Percentiles rank a stretch among this genome's conserved stretches.
Conservation (phyloP, 2,329 filamentous ascomycete species). For the Pseudogymnoascus sp. region DNA sequence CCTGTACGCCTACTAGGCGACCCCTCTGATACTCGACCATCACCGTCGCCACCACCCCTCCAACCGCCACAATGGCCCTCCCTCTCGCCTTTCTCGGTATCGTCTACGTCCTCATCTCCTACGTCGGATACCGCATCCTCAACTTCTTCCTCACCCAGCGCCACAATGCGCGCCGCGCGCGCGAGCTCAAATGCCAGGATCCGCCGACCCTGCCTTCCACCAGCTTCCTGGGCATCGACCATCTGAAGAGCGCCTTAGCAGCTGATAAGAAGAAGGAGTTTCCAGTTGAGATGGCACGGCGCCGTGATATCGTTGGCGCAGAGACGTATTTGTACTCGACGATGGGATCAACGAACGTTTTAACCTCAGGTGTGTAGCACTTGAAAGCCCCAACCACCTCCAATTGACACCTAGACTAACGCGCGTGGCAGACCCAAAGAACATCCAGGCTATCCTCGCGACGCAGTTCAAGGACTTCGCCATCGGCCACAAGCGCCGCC, state of each 20-base stretch:
- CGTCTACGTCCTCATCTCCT: slow-evolving; percentile 13
- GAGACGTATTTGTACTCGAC: slow-evolving; percentile 21
- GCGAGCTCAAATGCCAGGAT: slow-evolving; percentile 22
- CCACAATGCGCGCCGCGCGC: slow-evolving; percentile 18
- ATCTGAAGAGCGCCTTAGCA: slow-evolving; percentile 19
- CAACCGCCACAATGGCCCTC: slow-evolving; percentile 9
- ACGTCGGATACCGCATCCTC: slow-evolving; percentile 16
- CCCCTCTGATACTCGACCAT: neutral
- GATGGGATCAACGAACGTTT: slow-evolving; percentile 16
- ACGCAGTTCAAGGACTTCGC: slow-evolving; percentile 43
- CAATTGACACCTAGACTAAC: slow-evolving; percentile 34
- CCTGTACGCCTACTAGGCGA: neutral
- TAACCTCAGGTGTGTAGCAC: slow-evolving; percentile 18
- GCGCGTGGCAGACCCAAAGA: slow-evolving; percentile 29
- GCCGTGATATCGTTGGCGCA: slow-evolving; percentile 27
- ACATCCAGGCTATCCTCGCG: slow-evolving; percentile 48
- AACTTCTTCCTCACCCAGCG: slow-evolving; percentile 15
- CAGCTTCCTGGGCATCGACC: slow-evolving; percentile 23
- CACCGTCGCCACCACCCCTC: neutral
- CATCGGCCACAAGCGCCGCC: slow-evolving; percentile 46
- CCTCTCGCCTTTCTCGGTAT: slow-evolving; percentile 8
- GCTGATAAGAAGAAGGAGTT: slow-evolving; percentile 21
- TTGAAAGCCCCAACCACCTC: slow-evolving; percentile 24
- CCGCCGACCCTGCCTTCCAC: slow-evolving; percentile 18
- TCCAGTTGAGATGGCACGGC: slow-evolving; percentile 25